Conservation (phyloP, 352 stramenopile genomes). For the Globisporangium okanoganense region DNA sequence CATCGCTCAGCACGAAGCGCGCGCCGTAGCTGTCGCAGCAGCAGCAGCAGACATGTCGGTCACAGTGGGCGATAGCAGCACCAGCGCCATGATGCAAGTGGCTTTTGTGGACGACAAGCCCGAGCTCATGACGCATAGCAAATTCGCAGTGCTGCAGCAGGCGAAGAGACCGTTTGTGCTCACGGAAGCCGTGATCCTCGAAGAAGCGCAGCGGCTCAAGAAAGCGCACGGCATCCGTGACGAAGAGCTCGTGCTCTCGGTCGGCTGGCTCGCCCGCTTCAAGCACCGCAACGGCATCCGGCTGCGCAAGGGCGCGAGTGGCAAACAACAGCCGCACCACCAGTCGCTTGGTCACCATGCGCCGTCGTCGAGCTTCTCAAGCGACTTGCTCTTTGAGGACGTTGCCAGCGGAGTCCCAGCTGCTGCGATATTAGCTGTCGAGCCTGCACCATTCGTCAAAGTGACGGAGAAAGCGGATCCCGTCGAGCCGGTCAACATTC, state of each 20-base stretch:
- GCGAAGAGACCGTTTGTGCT: constrained; percentile 14
- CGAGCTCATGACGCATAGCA: background rate
- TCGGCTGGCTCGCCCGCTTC: constrained; percentile 68
- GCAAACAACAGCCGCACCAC: constrained; percentile 18
- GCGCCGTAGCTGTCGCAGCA: background rate
- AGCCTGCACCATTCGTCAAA: background rate
- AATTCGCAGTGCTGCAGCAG: background rate
- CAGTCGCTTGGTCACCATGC: background rate
- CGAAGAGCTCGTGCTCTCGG: constrained; percentile 64
- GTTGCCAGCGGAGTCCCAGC: background rate
- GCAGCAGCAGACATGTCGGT: background rate
- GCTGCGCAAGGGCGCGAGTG: constrained; percentile 38
- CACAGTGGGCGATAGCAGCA: background rate
- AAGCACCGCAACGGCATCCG: constrained; percentile 73
- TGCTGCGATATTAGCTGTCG: background rate
- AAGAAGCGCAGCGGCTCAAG: constrained; percentile 71
- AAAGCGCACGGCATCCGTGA: constrained; percentile 58
- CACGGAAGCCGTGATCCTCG: constrained; percentile 67
- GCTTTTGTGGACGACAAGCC: constrained; percentile 1
- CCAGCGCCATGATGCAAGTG: background rate
- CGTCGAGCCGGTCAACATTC: background rate
- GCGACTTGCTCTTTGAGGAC: constrained; percentile 1
- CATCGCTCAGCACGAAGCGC: constrained; percentile 8
- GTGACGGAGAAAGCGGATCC: background rate
- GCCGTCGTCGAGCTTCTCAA: constrained; percentile 1